These are phyloP conservation scores for Trichoderma arundinaceum DNA, from an alignment of 2,329 filamentous ascomycete genomes.

Conservation along the genomic window DNA sequence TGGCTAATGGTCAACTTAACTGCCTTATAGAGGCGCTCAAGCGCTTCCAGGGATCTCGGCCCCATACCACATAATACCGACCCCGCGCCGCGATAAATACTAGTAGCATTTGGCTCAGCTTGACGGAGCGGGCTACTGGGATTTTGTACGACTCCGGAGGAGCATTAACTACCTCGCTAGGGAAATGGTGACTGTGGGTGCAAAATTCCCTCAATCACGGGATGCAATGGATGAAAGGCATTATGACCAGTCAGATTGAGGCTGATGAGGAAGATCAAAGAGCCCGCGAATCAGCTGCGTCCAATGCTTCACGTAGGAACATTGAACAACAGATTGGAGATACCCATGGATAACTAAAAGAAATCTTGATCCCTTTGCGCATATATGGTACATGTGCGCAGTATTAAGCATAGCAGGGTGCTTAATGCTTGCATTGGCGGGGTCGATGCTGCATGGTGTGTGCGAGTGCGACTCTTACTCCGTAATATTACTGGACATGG, in stretches of 20 bases:
- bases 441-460: no score
- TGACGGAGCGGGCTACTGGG: background rate
- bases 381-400: no score
- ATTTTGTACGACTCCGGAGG: background rate
- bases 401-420: no score
- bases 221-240: background rate
- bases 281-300: background rate
- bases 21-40: background rate
- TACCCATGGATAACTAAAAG: no score
- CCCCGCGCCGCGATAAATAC: slow-evolving; percentile 1
- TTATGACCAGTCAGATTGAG: background rate
- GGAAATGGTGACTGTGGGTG: background rate
- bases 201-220: slow-evolving; percentile 12
- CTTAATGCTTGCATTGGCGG: no score
- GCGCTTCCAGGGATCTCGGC: background rate
- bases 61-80: background rate
- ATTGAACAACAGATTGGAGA: no score
- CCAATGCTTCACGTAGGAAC: background rate
- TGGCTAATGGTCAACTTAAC: background rate
- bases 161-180: background rate
- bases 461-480: no score
- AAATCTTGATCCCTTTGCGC: no score
- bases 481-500: no score
- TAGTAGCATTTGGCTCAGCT: background rate
- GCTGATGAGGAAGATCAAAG: background rate